Base-by-base conservation (phyloP, 164 flowering plant species). In the Macadamia tetraphylla region DNA sequence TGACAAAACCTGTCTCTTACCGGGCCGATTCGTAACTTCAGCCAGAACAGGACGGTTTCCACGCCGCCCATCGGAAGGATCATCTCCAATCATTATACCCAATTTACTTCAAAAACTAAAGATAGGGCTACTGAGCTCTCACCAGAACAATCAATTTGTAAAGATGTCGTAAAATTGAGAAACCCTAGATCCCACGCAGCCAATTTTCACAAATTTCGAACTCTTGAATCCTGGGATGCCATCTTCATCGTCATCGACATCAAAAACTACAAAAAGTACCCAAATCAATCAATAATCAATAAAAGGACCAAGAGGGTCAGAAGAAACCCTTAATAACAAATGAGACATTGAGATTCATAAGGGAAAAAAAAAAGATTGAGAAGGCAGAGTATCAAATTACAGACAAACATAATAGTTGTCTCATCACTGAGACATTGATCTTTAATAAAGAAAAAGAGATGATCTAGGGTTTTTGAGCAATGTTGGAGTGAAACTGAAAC, bases 11-110 rank as follows among this genome's bases (percentile, higher is more conserved):
- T 65, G 69, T 60, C 91, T 81, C 68, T 86, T 88, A n/a, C 71
- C 77, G 0, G 75, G 63, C 29, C 53, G 75, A 74, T 90, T 92
- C 0, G 93, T 82, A 53, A 90, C 57, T 64, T 92, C 91, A 3
- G 79, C 86, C 48, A 92, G 69, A 31, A 51, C 86, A 1, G 72
- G 31, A 15, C 88, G 86, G 23, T 55, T 52, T 55, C 73, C 67
- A 30, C 18, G 3, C 14, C 49, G 30, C 65, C 71, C 76, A 12
- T 72, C 78, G 4, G 64, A 60, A 6, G 71, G 66, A 68, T 64
- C 75, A 62, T 74, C 79, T 31, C 68, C 82, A 60, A 72, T 72
- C 87, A 84, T 85, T 32, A 46, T 46, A 9, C 12, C 51, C 6
- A 46, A 46, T 46, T 46, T 11, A 8, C 51, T 3, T 49, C 53